Evolutionary conservation across 192 early-diverging fungal genomes (phyloP), one percentile per base, ranked within the genome.

Genomic region (Geranomyces variabilis): DNA sequence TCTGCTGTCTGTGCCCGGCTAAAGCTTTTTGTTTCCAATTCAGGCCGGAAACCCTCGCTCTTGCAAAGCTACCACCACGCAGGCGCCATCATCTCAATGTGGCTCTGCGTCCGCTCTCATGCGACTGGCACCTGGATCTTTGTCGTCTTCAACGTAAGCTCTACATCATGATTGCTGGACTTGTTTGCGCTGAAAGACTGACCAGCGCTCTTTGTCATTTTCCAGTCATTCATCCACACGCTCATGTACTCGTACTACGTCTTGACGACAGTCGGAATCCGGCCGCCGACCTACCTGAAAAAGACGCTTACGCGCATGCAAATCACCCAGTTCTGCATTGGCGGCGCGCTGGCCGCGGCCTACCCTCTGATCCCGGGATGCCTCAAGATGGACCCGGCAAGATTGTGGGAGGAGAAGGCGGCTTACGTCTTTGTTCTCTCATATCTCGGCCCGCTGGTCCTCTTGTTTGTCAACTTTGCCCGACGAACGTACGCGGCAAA

Each of bases 201-300:
- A n/a, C n/a, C n/a, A n/a, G 9, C 22, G 17, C 6, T 60, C 17
- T 33, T 33, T 60, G 3, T 17, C 7, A 6, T 29, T 33, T 1
- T 8, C 4, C 58, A 60, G 58, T 92, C 92, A 19, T 92, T 93
- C 64, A 90, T 95, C 46, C 93, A 95, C 83, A 87, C 90, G 65
- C 70, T 95, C 60, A 95, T 95, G 92, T 95, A 93, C 79, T 77
- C 75, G 44, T 93, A 93, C 83, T 95, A 95, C 75, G 86, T 89
- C 51, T 78, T 85, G 57, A 92, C 92, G 13, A 88, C 87, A 48
- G 56, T 93, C 57, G 91, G 91, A 45, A 67, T 91, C 48, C 87
- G 85, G 73, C 90, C 90, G 44, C 92, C 91, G 19, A 89, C 90
- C 56, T 22, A 22, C 5, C 8, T 67, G 7, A 95, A 95, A 79